Base-by-base conservation (phyloP, 2,329 filamentous ascomycete species). In the Curvularia eragrostidis region DNA sequence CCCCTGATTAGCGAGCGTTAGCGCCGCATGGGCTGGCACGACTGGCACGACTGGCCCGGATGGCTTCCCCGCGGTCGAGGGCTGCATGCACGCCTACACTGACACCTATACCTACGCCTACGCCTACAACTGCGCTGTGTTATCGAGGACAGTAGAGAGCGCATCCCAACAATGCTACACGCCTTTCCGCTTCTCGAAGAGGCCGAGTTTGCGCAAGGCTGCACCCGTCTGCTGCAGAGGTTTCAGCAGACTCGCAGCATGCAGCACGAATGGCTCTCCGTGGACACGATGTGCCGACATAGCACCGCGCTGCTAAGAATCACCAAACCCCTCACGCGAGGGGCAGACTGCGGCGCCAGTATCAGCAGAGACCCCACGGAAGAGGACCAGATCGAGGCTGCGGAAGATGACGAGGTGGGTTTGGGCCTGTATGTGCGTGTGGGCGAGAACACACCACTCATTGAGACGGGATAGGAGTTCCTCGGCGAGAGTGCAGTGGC, bases 141-240 rank as follows among this genome's bases (percentile, higher is more conserved):
- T 18, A 6, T 24, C 30, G 19, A 15, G n/a, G n/a, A 10, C 28
- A 30, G 13, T 13, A 34, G 12, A 28, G 10, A 9, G 8, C 28
- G n/a, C 43, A 39, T 48, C 36, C 15, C 18, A 26, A 13, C 15
- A 30, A 62, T 59, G 56, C 49, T 72, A 30, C 42, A 57, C 3
- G 48, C 50, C 9, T 76, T 75, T 52, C 75, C 75, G 8, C 65
- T 63, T n/a, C 54, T 78, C 12, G 64, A 63, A 7, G 43, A 55
- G 3, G 18, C 59, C 5, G 72, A 75, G 23, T 78, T 78, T 44
- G 48, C 64, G 7, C 32, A 63, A 42, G 75, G 68, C 43, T 75
- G 73, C 54, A 26, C 48, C 10, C 15, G 54, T 1, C 26, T 77
- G 13, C 46, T 59, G 19, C 46, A 55, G 12, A 26, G 44, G 12